Base-by-base conservation (phyloP, 73 alveolate species). In the Durusdinium trenchii region DNA sequence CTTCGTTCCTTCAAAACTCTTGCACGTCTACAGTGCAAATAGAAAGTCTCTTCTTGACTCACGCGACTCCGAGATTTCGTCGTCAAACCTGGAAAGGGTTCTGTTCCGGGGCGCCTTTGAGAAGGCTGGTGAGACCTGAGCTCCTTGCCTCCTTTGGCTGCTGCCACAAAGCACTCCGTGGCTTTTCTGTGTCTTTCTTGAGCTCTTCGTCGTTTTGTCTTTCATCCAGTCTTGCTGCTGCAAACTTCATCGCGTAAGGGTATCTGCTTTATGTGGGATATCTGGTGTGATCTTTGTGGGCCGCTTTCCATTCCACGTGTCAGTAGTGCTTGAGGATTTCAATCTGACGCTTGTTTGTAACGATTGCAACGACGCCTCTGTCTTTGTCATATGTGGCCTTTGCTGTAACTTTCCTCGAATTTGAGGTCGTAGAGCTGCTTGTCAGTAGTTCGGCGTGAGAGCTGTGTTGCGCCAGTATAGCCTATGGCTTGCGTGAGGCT, bases 201-300 rank as follows among this genome's bases (percentile, higher is more conserved):
- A n/a, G n/a, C n/a, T n/a, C n/a, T n/a, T n/a, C n/a, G n/a, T n/a
- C n/a, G n/a, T n/a, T n/a, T n/a, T n/a, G n/a, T n/a, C n/a, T n/a
- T n/a, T 75, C 86, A 42, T 75, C 86, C 50, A 69, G 82, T 16
- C 86, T 38, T 3, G 86, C 86, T 75, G 86, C 86, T 35, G 86
- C 86, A 75, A 75, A 75, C 36, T 51, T 75, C 35, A 75, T 54
- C 16, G 86, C 86, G 23, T 75, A 42, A 38, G 86, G 86, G 86
- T 75, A 75, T 38, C 86, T 38, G 86, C 23, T 75, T 51, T 75
- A 75, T 2, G 60, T 12, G 38, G 86, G 52, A 9, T 75, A 75
- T 9, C 86, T 28, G 35, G 95, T 79, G 35, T 86, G 95, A 28
- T 86, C 82, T 36, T 54, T 86, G 95, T 86, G 94, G n/a, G 46